Base-by-base conservation (phyloP, 2,329 filamentous ascomycete genomes). In the Pseudocercospora crystallina region DNA sequence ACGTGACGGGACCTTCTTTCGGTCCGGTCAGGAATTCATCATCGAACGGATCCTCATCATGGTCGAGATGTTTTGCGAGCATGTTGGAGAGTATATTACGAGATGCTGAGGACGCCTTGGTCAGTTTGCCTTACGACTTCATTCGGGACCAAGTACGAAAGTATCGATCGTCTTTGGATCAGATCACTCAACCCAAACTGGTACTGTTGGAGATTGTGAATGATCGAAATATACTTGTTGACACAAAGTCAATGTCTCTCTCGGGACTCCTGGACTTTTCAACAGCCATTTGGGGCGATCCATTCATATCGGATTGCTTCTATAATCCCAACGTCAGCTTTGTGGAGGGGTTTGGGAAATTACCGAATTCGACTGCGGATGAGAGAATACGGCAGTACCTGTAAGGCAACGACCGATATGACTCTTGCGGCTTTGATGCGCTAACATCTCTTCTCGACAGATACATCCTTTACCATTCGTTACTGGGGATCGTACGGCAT, bases 51-150 rank as follows among this genome's bases (percentile, higher is more conserved):
- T 72, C 65, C 48, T 60, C 57, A n/a, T 76, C 75, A 2, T 84
- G 81, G 81, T 69, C 71, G 46, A 73, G 77, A 48, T 76, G 75
- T 10, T 84, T 83, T 57, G 65, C 74, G 17, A 59, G 63, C 5
- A 70, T 83, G 34, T 67, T 83, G 14, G 80, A 83, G 61, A 68
- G 73, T 9, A 67, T 76, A 8, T 67, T 84, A 17, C 77, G 78
- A 12, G 80, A 83, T 58, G 78, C 75, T 12, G 81, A 84, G 61
- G 80, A 83, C 51, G 77, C 79, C 65, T 75, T 82, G 10, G 73
- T 84, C 57, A 78, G 75, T 50, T 62, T 83, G 5, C 80, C 80
- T 0, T 83, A 82, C 58, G 72, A 76, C 8, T 73, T 75, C 46
- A 76, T 83, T 49, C 74, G 80, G 31, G 71, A 76, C 50, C 73